Evolutionary conservation across 768 basidiomycete species (phyloP), one percentile per base, ranked within the genome.

Genomic region (Pisolithus tinctorius): DNA sequence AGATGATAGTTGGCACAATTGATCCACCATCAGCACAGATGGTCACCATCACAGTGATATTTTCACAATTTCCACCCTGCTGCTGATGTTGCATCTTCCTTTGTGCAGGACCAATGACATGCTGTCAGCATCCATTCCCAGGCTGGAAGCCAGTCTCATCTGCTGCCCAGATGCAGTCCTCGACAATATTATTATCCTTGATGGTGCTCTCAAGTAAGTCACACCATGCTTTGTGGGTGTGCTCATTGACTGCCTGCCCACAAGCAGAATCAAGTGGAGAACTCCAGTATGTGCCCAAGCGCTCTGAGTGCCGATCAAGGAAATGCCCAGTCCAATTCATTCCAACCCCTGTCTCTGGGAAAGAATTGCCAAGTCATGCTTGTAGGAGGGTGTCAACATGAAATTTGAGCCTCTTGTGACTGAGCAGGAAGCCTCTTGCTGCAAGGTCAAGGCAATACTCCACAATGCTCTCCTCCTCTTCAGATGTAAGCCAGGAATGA

Each of bases 21-120:
- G 10, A 6, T 59, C 60, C 1, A 20, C 71, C 69, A 61, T 73
- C 71, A 0, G 68, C 71, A 53, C 70, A 70, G 31, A 75, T 75
- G 4, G 69, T 73, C 0, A 66, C 64, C 45, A 76, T 58, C 10
- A 71, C 64, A 1, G 73, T 75, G 34, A 70, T 72, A 45, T 70
- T 74, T 53, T 75, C 73, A 9, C 60, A 52, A 26, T 57, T 57
- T 1, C 70, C 68, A 27, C 55, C 55, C 1, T 54, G 36, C 52
- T 71, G 70, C 55, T 73, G 69, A 59, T 74, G 62, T 49, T 69
- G 68, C 7, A 53, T 50, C 45, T 60, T 56, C 36, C 40, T 55
- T 42, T 44, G 52, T 51, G 48, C 29, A 46, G 42, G 9, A 26
- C 48, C 29, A 4, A 57, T n/a, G 4, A 27, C 48, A 26, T 11